These are phyloP conservation scores for Lojkania enalia DNA, from an alignment of 2,329 filamentous ascomycete genomes.

Conservation along the genomic window DNA sequence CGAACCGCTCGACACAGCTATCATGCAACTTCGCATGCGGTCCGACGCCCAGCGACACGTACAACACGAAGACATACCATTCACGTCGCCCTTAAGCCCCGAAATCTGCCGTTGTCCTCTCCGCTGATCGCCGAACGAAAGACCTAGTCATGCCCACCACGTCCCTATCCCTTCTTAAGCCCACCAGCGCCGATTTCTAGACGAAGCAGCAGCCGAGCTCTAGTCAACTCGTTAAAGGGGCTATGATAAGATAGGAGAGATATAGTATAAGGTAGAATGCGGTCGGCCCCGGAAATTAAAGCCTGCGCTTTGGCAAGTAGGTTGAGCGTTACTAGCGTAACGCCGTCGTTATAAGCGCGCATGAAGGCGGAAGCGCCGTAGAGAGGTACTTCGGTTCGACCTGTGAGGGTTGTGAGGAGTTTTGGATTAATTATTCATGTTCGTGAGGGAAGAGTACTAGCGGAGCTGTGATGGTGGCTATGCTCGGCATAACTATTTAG, in stretches of 20 bases:
- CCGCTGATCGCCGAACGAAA: constrained; percentile 3
- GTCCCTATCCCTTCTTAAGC: constrained; percentile 6
- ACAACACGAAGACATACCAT: neutral
- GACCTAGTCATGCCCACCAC: constrained; percentile 7
- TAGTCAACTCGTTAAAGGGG: constrained; percentile 2
- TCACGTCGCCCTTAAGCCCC: neutral
- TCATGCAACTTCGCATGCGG: neutral
- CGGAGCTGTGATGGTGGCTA: constrained; percentile 5
- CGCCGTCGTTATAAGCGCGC: constrained; percentile 1
- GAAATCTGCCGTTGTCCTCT: constrained; percentile 2
- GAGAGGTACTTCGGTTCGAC: too few relatives aligned
- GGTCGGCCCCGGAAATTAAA: constrained; percentile 5
- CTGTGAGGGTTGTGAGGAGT: neutral
- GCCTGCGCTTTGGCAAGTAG: constrained; percentile 7
- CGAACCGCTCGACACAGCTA: neutral
- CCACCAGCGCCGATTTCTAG: constrained; percentile 8
- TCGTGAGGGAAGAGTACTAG: neutral
- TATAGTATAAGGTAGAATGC: constrained; percentile 4
- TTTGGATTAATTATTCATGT: neutral
- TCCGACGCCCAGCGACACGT: neutral
- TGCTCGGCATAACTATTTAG: constrained; percentile 6
- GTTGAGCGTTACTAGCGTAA: constrained; percentile 4
- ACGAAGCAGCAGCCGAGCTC: constrained; percentile 5
- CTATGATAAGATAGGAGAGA: neutral
- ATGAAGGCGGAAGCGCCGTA: constrained; percentile 4